Base-by-base conservation (phyloP, 768 basidiomycete genomes). In the Royoungia palumana region DNA sequence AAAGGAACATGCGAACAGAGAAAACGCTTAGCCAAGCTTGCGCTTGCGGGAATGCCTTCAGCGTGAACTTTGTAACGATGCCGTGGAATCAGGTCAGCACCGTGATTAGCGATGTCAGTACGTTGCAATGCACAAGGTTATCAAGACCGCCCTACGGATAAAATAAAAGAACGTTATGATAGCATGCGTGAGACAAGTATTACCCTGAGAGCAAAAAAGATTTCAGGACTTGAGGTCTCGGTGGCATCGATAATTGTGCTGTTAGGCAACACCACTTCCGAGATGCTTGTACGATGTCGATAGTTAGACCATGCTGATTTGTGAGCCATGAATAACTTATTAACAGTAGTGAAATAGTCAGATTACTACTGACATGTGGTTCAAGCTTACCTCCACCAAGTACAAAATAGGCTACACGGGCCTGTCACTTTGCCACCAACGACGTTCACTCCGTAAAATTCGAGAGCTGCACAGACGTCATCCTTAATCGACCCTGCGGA, bases 301-400 rank as follows among this genome's bases (percentile, higher is more conserved):
- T 35, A 0, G 79, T 76, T 42, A 87, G 53, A 12, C 84, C 83
- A 50, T 76, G 70, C 47, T 83, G 79, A 50, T 85, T 83, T 0
- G 79, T 79, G 44, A 74, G 67, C 77, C 77, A 85, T 7, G 57
- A 59, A 14, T 52, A 42, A 4, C 58, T 58, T 59, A 34, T 10
- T 9, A 12, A 39, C 4, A 3, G 8, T 5, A 27, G 34, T 34
- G 2, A 44, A 14, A 1, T 19, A 27, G 12, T 14, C 17, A 7
- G 5, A 10, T 0, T 2, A 21, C 42, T 8, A 2, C 14, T n/a
- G n/a, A 32, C 17, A 30, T 8, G 22, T 11, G 1, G 0, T 20
- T 34, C 8, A 14, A 24, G 43, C 50, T 5, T 36, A 73, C 75
- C 81, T 73, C 82, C 82, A 1, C 82, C 82, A 0, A 83, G 71